Conservation (phyloP, 2,329 filamentous ascomycete species). For the Nemania sp. region DNA sequence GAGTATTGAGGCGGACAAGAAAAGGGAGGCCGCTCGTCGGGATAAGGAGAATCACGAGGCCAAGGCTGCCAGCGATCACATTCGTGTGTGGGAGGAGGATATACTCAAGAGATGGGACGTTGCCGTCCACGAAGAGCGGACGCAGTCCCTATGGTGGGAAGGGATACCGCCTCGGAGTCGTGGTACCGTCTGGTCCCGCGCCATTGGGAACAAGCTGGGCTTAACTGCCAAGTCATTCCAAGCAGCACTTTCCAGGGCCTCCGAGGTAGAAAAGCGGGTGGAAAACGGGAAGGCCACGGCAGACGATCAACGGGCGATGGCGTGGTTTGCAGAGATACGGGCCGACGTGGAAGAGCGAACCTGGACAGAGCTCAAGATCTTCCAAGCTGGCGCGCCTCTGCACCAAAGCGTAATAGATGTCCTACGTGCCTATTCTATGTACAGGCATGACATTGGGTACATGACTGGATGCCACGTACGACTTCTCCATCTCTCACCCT, state of each 20-base stretch:
- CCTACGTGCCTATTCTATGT: conserved; percentile 79
- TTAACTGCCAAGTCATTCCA: conserved; percentile 70
- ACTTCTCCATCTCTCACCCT: conserved; percentile 29
- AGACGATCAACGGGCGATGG: conserved; percentile 60
- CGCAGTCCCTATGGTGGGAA: conserved; percentile 81
- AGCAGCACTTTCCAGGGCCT: conserved; percentile 70
- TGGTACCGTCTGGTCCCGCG: conserved; percentile 70
- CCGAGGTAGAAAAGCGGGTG: conserved; percentile 62
- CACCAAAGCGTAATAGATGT: conserved; percentile 72
- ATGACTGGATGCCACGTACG: conserved; percentile 74
- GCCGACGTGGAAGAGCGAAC: conserved; percentile 66
- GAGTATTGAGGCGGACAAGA: conserved; percentile 63
- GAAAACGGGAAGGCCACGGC: conserved; percentile 54
- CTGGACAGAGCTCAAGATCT: conserved; percentile 75
- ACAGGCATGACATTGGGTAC: conserved; percentile 80
- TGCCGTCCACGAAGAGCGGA: conserved; percentile 69
- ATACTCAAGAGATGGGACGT: conserved; percentile 76
- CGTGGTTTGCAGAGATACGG: conserved; percentile 67
- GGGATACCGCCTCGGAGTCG: conserved; percentile 74
- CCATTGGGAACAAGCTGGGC: conserved; percentile 74
- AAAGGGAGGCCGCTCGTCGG: conserved; percentile 57
- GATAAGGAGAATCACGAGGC: conserved; percentile 60
- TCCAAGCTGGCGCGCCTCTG: conserved; percentile 67
- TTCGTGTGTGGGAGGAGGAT: conserved; percentile 74
- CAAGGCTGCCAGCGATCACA: conserved; percentile 56